Evolutionary conservation across 2,329 filamentous ascomycete genomes (phyloP), one percentile per base, ranked within the genome.

Genomic region (Fusarium musae): DNA sequence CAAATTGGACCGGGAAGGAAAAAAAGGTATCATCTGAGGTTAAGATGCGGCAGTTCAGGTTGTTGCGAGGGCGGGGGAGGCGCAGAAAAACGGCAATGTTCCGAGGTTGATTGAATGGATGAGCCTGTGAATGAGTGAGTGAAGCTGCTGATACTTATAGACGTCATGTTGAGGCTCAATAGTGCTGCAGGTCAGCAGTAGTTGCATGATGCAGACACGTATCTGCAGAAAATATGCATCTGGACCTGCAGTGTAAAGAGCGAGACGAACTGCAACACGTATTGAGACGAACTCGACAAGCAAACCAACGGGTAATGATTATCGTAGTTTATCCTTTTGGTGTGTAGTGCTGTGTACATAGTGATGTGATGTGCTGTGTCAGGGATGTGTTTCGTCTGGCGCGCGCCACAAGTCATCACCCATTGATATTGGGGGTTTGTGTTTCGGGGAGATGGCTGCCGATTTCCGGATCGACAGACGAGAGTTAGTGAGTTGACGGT

Each of bases 371-470:
- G 62, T 66, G 40, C 30, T 49, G 47, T 34, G 42, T 37, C 69
- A 59, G 65, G 74, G 72, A 73, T 73, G 42, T 65, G 75, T 78
- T 77, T 77, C 72, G 71, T 75, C 68, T 77, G 72, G 75, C 75
- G 75, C 75, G 75, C 75, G 75, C 75, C 70, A 73, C 60, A 73
- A 62, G 40, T 49, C 43, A 49, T 58, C 42, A 50, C 53, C 23
- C 32, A 63, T 37, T n/a, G 37, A 47, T 28, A n/a, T 59, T 50
- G 44, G 52, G 52, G 59, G 50, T 34, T 59, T 59, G 54, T 60
- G 64, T 67, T 73, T 74, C 66, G 66, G 70, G 71, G 70, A 59
- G 66, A 59, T 53, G 61, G 46, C 52, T 36, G 46, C 56, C 69
- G 69, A 73, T 73, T 66, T 39, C 70, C 65, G 69, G 70, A 73